Base-by-base conservation (phyloP, 2,329 filamentous ascomycete genomes). In the Setomelanomma holmii region DNA sequence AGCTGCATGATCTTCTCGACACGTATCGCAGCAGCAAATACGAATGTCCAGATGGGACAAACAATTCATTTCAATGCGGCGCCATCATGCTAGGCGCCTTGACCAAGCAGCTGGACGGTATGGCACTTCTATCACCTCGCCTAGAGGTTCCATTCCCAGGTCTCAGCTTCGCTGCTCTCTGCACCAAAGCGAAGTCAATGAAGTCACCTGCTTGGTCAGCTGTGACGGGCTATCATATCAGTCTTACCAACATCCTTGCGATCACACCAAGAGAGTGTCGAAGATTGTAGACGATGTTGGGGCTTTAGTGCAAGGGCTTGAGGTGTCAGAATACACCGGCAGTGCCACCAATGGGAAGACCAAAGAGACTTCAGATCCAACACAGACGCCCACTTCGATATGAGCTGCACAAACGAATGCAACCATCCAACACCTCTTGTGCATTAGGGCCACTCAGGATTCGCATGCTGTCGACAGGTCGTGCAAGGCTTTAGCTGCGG, bases 21-120 rank as follows among this genome's bases (percentile, higher is more conserved):
- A 21, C 42, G 21, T 61, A 45, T 36, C 49, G 44, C 14, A 48
- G 34, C 30, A 5, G 21, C 7, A 30, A 30, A 1, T 52, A 56
- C 33, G 12, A 19, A 11, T 60, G 49, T 17, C 27, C n/a, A 10
- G 14, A 24, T 0, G 16, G 41, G 2, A 1, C 14, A 7, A 8
- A 40, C 5, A 6, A 38, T 4, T 57, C 49, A 0, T 56, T 56
- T 20, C 11, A 52, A 27, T 64, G 62, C 17, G 51, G 56, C 19
- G 54, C 55, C 2, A 49, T 64, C 1, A 45, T 67, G 10, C 46
- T 61, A 17, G 64, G 64, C 5, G 55, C 57, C 8, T 52, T 67
- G n/a, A 58, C 46, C 12, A 62, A 55, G 40, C 45, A 55, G 17
- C 55, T 66, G 54, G 16, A 55, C n/a, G 19, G 20, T 3, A 23